A percentile compares a stretch with the other conserved stretches of the same genome.
phyloP scores from a whole-genome alignment of 371 early-diverging fungal species.

The Funneliformis caledonium region DNA sequence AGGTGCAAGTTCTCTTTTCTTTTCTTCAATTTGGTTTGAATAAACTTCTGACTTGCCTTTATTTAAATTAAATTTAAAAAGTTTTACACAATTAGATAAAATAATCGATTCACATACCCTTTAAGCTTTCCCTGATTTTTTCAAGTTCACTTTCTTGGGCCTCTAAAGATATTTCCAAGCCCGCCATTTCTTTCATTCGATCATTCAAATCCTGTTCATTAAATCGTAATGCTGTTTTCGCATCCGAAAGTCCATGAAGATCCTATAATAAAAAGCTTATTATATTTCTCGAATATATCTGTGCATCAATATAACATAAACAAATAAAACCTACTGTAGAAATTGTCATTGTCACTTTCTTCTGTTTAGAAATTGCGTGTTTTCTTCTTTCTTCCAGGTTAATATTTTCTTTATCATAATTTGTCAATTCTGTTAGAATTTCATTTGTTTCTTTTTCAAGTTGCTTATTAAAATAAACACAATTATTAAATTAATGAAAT shows the following conservation, averaged over 20 bases:
- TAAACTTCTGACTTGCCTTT: conserved; percentile 83
- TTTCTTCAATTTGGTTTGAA: conserved; percentile 69
- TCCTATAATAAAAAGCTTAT: conserved; percentile 49
- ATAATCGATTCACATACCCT: conserved; percentile 52
- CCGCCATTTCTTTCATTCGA: conserved; percentile 59
- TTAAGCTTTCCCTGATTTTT: conserved; percentile 75
- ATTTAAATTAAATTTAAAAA: too few relatives aligned
- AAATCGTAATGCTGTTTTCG: conserved; percentile 59
- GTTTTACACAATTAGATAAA: neutral
- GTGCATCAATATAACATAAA: neutral
- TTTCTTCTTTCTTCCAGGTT: conserved; percentile 78
- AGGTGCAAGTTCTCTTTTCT: conserved; percentile 78
- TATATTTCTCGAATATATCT: neutral
- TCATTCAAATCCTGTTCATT: conserved; percentile 59
- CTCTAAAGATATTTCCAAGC: conserved; percentile 65
- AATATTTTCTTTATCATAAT: conserved; percentile 77
- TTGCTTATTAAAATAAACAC: conserved; percentile 46
- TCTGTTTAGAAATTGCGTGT: conserved; percentile 70
- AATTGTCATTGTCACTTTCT: conserved; percentile 67
- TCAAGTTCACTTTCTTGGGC: conserved; percentile 75
- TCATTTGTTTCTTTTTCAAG: conserved; percentile 60
- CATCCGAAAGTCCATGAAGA: conserved; percentile 52
- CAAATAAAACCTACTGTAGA: conserved; percentile 52
- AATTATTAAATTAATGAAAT: neutral
- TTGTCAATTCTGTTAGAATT: conserved; percentile 63